phyloP scores from a whole-genome alignment of 2,329 filamentous ascomycete species.

The Penicillium sp. region DNA sequence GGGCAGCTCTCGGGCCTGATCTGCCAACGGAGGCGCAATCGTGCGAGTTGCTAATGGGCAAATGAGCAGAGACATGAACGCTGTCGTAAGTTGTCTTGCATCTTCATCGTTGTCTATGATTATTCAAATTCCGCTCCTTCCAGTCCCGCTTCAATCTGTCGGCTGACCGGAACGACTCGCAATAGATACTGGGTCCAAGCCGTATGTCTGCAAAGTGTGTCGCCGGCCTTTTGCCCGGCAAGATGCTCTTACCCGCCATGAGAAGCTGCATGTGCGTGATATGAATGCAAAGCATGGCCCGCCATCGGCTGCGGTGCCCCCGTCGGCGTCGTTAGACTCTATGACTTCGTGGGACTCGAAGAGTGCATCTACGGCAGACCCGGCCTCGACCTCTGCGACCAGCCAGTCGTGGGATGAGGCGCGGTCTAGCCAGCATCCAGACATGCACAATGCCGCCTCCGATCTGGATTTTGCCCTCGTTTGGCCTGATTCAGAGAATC shows the following conservation, averaged over 20 bases:
- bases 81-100: conserved; percentile 35
- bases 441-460: conserved; percentile 25
- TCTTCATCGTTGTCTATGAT: too few relatives aligned
- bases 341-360: conserved; percentile 27
- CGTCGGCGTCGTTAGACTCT: conserved; percentile 20
- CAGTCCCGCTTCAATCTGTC: not conserved
- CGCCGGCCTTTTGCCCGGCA: conserved; percentile 44
- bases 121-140: too few relatives aligned
- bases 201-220: conserved; percentile 44
- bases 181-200: conserved; percentile 43
- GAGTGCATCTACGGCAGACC: conserved; percentile 18
- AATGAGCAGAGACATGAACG: conserved; percentile 43
- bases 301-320: conserved; percentile 9
- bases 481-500: conserved; percentile 47
- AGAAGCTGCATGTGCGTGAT: conserved; percentile 41
- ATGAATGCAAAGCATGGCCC: conserved; percentile 21
- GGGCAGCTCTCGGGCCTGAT: conserved; percentile 9
- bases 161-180: conserved; percentile 19
- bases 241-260: conserved; percentile 47
- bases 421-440: conserved; percentile 19
- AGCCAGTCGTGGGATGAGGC: conserved; percentile 28
- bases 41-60: conserved; percentile 11
- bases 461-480: conserved; percentile 44
- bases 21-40: too few relatives aligned
- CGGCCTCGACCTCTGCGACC: conserved; percentile 18